These are phyloP conservation scores for Trifolium dubium DNA, from an alignment of 306 rosid genomes.

Conservation along the genomic window DNA sequence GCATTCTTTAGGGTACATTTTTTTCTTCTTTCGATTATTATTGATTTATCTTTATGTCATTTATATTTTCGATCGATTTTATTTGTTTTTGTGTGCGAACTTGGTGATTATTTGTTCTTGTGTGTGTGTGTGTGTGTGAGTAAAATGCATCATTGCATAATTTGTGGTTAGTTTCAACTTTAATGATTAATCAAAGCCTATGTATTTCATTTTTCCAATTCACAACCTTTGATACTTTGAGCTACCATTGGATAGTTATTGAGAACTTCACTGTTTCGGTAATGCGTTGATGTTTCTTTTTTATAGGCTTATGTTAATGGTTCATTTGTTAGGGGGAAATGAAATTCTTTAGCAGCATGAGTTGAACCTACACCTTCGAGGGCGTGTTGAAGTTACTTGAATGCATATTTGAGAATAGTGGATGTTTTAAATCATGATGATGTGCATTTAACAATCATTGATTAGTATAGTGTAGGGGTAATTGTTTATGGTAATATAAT, in stretches of 20 bases:
- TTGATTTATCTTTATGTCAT: not conserved
- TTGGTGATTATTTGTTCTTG: no score
- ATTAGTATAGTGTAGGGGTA: not conserved
- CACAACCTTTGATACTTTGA: slow-evolving; percentile 23
- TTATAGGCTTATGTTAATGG: not conserved
- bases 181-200: slow-evolving; percentile 18
- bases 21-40: slow-evolving; percentile 1
- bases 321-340: not conserved
- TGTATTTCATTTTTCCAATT: slow-evolving; percentile 10
- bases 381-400: not conserved
- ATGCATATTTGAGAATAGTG: slow-evolving; percentile 14
- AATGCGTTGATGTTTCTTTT: not conserved
- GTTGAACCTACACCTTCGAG: not conserved
- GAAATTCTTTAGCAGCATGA: not conserved
- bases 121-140: no score
- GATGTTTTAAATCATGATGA: slow-evolving; percentile 17
- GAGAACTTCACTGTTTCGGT: not conserved
- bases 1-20: slow-evolving; percentile 70
- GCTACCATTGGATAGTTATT: slow-evolving; percentile 13
- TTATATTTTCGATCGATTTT: not conserved
- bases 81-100: not conserved
- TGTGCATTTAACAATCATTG: slow-evolving; percentile 29
- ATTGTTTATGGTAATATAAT: not conserved
- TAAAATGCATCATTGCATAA: not conserved
- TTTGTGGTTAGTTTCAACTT: not conserved